These are phyloP conservation scores for Phytophthora boehmeriae DNA, from an alignment of 352 stramenopile species.

Conservation along the genomic window DNA sequence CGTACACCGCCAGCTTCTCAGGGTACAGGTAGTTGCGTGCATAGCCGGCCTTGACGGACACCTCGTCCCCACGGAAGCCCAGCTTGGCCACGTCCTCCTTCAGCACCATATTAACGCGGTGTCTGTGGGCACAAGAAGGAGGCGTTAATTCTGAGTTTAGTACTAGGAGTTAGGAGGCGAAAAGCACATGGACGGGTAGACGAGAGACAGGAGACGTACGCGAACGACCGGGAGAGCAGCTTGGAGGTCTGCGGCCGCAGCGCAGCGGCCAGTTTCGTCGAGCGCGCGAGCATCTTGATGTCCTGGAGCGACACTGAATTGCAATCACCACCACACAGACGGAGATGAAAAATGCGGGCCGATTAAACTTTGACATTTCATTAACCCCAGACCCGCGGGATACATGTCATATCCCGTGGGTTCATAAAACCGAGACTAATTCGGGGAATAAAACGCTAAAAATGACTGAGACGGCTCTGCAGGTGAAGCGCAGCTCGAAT, in stretches of 20 bases:
- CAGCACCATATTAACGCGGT: conserved; percentile 87
- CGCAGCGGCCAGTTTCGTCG: conserved; percentile 32
- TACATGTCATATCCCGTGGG: too few species aligned
- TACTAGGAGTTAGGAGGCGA: background rate
- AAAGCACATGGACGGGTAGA: background rate
- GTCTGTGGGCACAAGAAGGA: conserved; percentile 38
- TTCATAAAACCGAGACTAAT: too few species aligned
- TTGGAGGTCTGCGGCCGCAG: conserved; percentile 49
- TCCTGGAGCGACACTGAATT: conserved; percentile 14
- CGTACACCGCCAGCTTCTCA: conserved; percentile 94
- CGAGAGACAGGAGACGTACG: conserved; percentile 41
- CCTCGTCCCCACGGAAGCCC: conserved; percentile 90
- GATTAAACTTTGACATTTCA: background rate
- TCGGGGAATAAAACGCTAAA: background rate
- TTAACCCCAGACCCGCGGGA: too few species aligned
- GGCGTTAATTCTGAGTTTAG: conserved; percentile 7
- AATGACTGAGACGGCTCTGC: conserved; percentile 35
- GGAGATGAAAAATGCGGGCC: background rate
- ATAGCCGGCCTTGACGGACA: conserved; percentile 93
- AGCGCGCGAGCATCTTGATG: conserved; percentile 43
- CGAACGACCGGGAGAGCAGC: conserved; percentile 63
- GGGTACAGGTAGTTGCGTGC: conserved; percentile 95
- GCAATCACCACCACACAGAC: conserved; percentile 35
- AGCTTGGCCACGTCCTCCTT: conserved; percentile 86
- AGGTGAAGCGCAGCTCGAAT: conserved; percentile 43